Conservation (phyloP, 2,329 filamentous ascomycete species). For the Ambrosiella cleistominuta region DNA sequence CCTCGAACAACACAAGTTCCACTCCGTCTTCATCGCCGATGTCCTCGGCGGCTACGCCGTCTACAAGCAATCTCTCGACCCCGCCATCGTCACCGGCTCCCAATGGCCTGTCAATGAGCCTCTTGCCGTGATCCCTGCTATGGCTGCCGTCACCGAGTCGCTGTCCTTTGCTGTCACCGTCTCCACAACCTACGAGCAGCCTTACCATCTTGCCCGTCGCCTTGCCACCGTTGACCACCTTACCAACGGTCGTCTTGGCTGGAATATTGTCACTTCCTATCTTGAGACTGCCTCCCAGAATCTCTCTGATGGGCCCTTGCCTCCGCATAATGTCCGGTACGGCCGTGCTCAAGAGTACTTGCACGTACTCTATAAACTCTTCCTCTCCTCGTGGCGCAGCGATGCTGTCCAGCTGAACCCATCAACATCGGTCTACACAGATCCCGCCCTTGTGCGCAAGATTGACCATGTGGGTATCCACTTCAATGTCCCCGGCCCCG, state of each 20-base stretch:
- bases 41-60: slow-evolving; percentile 48
- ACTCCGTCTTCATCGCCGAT: slow-evolving; percentile 50
- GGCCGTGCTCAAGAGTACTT: slow-evolving; percentile 46
- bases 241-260: slow-evolving; percentile 30
- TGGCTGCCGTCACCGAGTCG: slow-evolving; percentile 51
- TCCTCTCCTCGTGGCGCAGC: slow-evolving; percentile 48
- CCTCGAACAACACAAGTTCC: slow-evolving; percentile 44
- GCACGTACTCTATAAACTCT: slow-evolving; percentile 47
- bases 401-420: slow-evolving; percentile 46
- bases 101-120: slow-evolving; percentile 54
- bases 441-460: slow-evolving; percentile 34
- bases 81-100: slow-evolving; percentile 32
- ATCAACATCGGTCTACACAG: slow-evolving; percentile 38
- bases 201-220: slow-evolving; percentile 48
- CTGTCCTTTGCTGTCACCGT: slow-evolving; percentile 55
- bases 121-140: slow-evolving; percentile 44
- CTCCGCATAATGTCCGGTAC: slow-evolving; percentile 45
- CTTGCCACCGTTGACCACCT: slow-evolving; percentile 52
- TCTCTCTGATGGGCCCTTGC: neutral
- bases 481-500: slow-evolving; percentile 40
- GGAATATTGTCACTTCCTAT: slow-evolving; percentile 46
- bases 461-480: slow-evolving; percentile 52
- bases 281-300: slow-evolving; percentile 42
- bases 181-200: slow-evolving; percentile 53
- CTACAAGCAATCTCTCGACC: slow-evolving; percentile 43